Conservation (phyloP, 2,329 filamentous ascomycete genomes). For the Xylariomycetidae sp. region DNA sequence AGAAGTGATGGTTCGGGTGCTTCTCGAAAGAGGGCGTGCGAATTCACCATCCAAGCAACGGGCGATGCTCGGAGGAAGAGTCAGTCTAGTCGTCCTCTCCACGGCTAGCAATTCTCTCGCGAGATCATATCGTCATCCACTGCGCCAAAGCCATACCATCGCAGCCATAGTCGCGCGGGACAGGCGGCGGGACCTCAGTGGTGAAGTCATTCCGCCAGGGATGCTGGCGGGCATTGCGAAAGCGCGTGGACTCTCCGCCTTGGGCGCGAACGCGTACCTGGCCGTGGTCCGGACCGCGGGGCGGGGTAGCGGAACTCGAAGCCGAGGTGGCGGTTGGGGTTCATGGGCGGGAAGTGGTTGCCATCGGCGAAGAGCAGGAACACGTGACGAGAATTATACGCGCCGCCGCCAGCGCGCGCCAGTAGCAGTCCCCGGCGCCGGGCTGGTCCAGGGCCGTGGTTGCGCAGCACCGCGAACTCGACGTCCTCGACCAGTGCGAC, state of each 20-base stretch:
- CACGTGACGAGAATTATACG: slow-evolving; percentile 28
- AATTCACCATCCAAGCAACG: too few species aligned
- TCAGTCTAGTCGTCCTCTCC: too few species aligned
- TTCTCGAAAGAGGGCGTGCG: too few species aligned
- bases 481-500: slow-evolving; percentile 29
- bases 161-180: slow-evolving; percentile 14
- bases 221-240: slow-evolving; percentile 8
- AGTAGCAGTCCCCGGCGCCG: slow-evolving; percentile 27
- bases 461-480: slow-evolving; percentile 21
- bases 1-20: too few species aligned
- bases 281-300: slow-evolving; percentile 19
- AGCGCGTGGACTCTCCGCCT: slow-evolving; percentile 8
- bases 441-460: too few species aligned
- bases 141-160: slow-evolving; percentile 6
- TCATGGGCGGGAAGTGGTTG: slow-evolving; percentile 27
- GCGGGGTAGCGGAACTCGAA: slow-evolving; percentile 29
- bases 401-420: slow-evolving; percentile 24
- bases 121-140: slow-evolving; percentile 6
- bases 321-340: slow-evolving; percentile 25
- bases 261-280: slow-evolving; percentile 15
- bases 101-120: not conserved
- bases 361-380: slow-evolving; percentile 22
- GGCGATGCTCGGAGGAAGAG: too few species aligned
- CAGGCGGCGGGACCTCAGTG: slow-evolving; percentile 13
- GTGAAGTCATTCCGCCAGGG: slow-evolving; percentile 22